Conservation (phyloP, 2,329 filamentous ascomycete species). For the Scedosporium boydii region DNA sequence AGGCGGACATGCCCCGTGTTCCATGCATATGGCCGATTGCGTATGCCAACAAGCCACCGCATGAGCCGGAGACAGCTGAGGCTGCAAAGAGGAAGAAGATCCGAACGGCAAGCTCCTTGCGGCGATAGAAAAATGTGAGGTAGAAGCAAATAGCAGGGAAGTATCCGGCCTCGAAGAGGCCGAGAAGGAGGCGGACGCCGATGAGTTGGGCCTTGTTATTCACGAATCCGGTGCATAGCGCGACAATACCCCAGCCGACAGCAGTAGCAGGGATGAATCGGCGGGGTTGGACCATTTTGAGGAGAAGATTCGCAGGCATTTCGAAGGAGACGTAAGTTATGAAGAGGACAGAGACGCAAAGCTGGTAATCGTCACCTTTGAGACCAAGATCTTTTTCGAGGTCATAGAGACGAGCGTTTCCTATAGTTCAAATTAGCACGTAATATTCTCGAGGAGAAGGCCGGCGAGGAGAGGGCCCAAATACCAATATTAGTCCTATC, state of each 20-base stretch:
- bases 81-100: conserved; percentile 23
- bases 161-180: conserved; percentile 45
- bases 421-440: too few relatives aligned
- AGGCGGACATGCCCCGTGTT: conserved; percentile 13
- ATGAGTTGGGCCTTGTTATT: conserved; percentile 30
- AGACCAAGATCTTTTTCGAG: conserved; percentile 26
- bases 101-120: conserved; percentile 23
- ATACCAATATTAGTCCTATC: conserved; percentile 11
- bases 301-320: conserved; percentile 25
- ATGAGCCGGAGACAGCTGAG: conserved; percentile 22
- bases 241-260: conserved; percentile 15
- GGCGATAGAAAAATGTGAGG: conserved; percentile 29
- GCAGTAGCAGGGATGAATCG: background rate
- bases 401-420: conserved; percentile 11
- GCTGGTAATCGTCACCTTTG: conserved; percentile 26
- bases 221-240: conserved; percentile 30
- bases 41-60: conserved; percentile 25
- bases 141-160: conserved; percentile 35
- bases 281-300: conserved; percentile 6
- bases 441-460: conserved; percentile 9
- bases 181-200: conserved; percentile 35
- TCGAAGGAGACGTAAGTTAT: conserved; percentile 27
- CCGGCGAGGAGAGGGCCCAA: too few relatives aligned
- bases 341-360: conserved; percentile 24
- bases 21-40: conserved; percentile 22